phyloP scores from a whole-genome alignment of 108 stramenopile genomes.

The Cyclotella baltica region DNA sequence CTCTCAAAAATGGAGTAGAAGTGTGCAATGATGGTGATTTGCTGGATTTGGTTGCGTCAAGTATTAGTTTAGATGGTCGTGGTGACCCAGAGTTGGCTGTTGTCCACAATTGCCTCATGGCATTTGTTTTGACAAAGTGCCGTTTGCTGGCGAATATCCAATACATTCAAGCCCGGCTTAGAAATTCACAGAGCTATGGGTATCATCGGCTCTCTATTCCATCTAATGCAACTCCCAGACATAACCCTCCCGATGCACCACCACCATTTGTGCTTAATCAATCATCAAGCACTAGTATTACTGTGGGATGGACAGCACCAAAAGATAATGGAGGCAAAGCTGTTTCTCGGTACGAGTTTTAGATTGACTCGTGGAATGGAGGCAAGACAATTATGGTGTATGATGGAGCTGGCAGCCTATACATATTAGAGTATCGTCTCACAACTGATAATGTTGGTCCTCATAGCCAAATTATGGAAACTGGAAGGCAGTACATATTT shows the following conservation, averaged over 20 bases:
- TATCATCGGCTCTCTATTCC: constrained; percentile 45
- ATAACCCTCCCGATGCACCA: constrained; percentile 74
- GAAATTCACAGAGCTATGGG: constrained; percentile 73
- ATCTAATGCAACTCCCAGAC: constrained; percentile 39
- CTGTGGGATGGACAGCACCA: constrained; percentile 77
- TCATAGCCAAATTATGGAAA: constrained; percentile 66
- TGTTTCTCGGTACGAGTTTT: constrained; percentile 85
- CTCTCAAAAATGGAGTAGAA: constrained; percentile 47
- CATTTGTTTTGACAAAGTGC: constrained; percentile 46
- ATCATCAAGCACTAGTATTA: constrained; percentile 70
- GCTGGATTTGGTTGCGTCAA: constrained; percentile 32
- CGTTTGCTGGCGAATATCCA: constrained; percentile 63
- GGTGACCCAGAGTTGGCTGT: constrained; percentile 43
- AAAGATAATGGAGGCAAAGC: constrained; percentile 74
- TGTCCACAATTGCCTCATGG: constrained; percentile 54
- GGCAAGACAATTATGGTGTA: constrained; percentile 71
- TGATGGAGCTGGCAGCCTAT: constrained; percentile 74
- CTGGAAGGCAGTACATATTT: constrained; percentile 79
- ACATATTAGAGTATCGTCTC: constrained; percentile 59
- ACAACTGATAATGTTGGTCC: constrained; percentile 49
- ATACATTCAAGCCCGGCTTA: constrained; percentile 73
- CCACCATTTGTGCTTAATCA: constrained; percentile 65
- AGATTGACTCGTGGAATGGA: constrained; percentile 88
- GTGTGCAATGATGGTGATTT: constrained; percentile 86
- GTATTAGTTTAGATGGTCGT: constrained; percentile 59